Percentiles rank a stretch among this genome's conserved stretches.
These are phyloP conservation scores for Picea sitchensis DNA, from an alignment of 75 land plant genomes.

Conservation along the genomic window DNA sequence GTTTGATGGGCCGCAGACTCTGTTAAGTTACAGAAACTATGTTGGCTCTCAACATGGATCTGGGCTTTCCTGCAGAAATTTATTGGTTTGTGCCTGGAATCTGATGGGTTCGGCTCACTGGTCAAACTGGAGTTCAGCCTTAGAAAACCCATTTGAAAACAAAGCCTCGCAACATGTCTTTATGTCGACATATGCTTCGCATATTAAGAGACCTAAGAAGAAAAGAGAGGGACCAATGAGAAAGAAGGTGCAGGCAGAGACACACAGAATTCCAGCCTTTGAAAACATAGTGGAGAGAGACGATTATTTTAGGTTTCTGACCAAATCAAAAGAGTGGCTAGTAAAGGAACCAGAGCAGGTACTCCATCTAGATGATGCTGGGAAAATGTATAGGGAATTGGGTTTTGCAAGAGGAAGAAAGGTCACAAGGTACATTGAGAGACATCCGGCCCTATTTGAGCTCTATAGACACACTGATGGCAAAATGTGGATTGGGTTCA, in stretches of 20 bases:
- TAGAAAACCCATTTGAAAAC: background rate
- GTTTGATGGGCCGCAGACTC: too few species aligned
- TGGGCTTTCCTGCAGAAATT: background rate
- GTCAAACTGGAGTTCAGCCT: background rate
- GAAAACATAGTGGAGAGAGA: conserved; percentile 43
- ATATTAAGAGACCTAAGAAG: conserved; percentile 30
- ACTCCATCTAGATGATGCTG: conserved; percentile 65
- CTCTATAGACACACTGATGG: conserved; percentile 42
- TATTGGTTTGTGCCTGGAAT: background rate
- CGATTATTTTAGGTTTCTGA: conserved; percentile 45
- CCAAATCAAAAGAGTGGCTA: conserved; percentile 42
- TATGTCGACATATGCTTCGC: conserved; percentile 9
- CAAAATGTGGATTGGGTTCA: conserved; percentile 54
- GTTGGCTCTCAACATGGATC: too few species aligned
- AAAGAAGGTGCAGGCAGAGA: conserved; percentile 24
- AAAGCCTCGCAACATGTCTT: background rate
- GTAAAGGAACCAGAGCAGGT: conserved; percentile 48
- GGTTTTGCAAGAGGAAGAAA: conserved; percentile 67
- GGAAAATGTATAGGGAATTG: conserved; percentile 60
- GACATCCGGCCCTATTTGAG: conserved; percentile 58
- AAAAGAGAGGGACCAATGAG: conserved; percentile 28
- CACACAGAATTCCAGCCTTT: conserved; percentile 25
- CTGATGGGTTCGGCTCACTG: background rate
- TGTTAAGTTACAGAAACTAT: too few species aligned
- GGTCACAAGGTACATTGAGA: conserved; percentile 27